phyloP scores from a whole-genome alignment of 345 rosid species.

The Euphorbia pulcherrima region DNA sequence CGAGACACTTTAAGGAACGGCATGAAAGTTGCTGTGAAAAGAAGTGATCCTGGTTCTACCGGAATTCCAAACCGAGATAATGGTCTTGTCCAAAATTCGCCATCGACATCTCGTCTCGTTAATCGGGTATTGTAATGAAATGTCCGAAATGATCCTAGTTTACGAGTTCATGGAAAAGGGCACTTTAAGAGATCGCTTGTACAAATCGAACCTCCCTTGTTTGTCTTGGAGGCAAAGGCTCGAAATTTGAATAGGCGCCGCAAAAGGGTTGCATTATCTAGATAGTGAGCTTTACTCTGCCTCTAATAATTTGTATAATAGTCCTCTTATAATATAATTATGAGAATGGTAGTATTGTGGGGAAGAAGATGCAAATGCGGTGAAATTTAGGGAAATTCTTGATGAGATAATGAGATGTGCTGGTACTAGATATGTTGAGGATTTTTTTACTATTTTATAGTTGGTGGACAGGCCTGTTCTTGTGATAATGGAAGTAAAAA shows the following conservation, averaged over 20 bases:
- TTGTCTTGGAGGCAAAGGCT: slow-evolving; percentile 55
- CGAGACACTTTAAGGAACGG: slow-evolving; percentile 37
- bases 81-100: slow-evolving; percentile 50
- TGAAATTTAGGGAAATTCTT: background rate
- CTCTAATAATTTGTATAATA: background rate
- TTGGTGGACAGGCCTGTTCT: background rate
- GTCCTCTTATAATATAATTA: background rate
- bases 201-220: slow-evolving; percentile 27
- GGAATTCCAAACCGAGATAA: slow-evolving; percentile 55
- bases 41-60: slow-evolving; percentile 38
- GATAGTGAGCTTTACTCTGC: slow-evolving; percentile 29
- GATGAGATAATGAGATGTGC: background rate
- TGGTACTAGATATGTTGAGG: background rate
- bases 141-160: slow-evolving; percentile 54
- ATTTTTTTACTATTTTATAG: background rate
- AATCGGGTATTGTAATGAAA: slow-evolving; percentile 60
- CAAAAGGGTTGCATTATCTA: slow-evolving; percentile 49
- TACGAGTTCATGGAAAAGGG: slow-evolving; percentile 62
- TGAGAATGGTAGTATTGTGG: slow-evolving; percentile 21
- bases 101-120: slow-evolving; percentile 69
- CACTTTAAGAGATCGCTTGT: slow-evolving; percentile 45
- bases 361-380: background rate
- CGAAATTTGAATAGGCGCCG: slow-evolving; percentile 58
- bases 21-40: slow-evolving; percentile 44
- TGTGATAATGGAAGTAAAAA: background rate